Percentiles rank a stretch among this genome's conserved stretches.
phyloP scores from a whole-genome alignment of 768 basidiomycete species.

The Leccinum incarnatum region DNA sequence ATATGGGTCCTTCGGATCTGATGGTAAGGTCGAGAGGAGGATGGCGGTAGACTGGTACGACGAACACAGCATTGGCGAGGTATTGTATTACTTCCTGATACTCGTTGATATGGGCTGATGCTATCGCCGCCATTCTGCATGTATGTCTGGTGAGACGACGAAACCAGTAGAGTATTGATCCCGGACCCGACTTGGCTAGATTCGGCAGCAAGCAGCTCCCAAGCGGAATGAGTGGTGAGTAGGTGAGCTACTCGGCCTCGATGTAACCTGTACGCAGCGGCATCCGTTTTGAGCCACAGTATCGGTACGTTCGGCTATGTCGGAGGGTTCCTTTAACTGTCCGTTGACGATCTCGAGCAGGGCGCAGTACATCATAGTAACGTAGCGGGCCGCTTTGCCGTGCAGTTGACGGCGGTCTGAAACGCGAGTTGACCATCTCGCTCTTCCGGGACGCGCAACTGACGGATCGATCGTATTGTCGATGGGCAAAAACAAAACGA shows the following conservation, averaged over 20 bases:
- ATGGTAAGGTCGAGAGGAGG: not conserved
- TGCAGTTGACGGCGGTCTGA: slow-evolving; percentile 68
- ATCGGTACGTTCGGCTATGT: not conserved
- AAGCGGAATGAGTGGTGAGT: not conserved
- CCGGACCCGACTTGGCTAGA: not conserved
- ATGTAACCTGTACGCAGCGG: not conserved
- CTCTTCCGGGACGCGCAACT: slow-evolving; percentile 82
- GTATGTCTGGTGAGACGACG: not conserved
- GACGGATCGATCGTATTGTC: slow-evolving; percentile 75
- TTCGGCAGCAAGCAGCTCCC: not conserved
- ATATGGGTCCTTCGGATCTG: not conserved
- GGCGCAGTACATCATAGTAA: not conserved
- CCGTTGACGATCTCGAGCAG: not conserved
- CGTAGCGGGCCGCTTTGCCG: no score
- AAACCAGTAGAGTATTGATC: not conserved
- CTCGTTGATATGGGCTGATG: not conserved
- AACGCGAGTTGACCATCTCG: slow-evolving; percentile 78
- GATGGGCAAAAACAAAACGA: slow-evolving; percentile 84
- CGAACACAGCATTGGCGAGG: not conserved
- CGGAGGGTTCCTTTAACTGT: not conserved
- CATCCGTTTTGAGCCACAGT: not conserved
- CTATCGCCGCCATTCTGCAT: not conserved
- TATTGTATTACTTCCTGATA: not conserved
- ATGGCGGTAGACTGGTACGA: not conserved
- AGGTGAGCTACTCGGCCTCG: not conserved